Base-by-base conservation (phyloP, 768 basidiomycete species). In the Zangia roseola region DNA sequence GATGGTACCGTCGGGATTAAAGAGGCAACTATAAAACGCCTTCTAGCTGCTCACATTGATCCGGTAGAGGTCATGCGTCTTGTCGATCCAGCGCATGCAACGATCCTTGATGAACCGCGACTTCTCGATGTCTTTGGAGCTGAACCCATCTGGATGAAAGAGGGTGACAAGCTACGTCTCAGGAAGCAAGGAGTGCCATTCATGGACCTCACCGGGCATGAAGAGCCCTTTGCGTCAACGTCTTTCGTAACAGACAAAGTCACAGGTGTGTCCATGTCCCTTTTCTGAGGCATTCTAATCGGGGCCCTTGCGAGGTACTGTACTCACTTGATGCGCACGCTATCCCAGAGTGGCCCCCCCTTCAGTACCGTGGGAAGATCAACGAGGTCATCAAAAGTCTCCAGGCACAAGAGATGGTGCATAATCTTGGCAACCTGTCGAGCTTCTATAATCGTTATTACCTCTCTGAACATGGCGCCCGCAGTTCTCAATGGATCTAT, bases 401-500 rank as follows among this genome's bases (percentile, higher is more conserved):
- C 14, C 44, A 47, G 5, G 19, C 37, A n/a, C 34, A 40, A 0
- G 79, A 75, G 72, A 55, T 63, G 54, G 61, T 72, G 40, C 41
- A 61, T 6, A 64, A 71, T 50, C 65, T 75, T 43, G 56, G 54
- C 8, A 58, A 57, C n/a, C 58, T 75, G 23, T 71, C 73, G 2
- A 57, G 68, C 13, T 74, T 74, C 64, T 71, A 72, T 58, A 75
- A 45, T n/a, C 55, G 49, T 5, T 46, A 47, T 23, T 46, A 39
- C 46, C 48, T 38, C 35, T 64, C 73, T 5, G 47, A 64, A 6
- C 64, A 69, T 40, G 75, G 77, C 38, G 65, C 65, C 16, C 52
- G 59, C 33, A 73, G 75, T 35, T 71, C 71, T 41, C 64, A 46
- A 8, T 76, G 63, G 64, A 71, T 77, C 37, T 50, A 69, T 37